phyloP scores from a whole-genome alignment of 768 basidiomycete species.

The Hericium rajendrae region DNA sequence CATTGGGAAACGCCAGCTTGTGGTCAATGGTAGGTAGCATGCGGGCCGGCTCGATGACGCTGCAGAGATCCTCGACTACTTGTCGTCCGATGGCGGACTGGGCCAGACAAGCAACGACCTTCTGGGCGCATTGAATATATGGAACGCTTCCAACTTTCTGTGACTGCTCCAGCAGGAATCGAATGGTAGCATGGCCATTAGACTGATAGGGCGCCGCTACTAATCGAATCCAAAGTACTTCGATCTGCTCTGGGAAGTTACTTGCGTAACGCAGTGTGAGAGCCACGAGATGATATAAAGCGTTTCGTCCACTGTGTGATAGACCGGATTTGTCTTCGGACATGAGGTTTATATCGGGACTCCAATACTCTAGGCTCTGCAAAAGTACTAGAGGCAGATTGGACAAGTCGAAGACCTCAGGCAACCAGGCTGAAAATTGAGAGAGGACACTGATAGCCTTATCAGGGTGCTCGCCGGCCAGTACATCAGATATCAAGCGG shows the following conservation, averaged over 20 bases:
- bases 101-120: slow-evolving; percentile 77
- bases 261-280: slow-evolving; percentile 69
- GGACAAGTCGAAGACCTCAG: slow-evolving; percentile 45
- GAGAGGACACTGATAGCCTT: slow-evolving; percentile 56
- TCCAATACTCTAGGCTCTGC: slow-evolving; percentile 79
- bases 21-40: slow-evolving; percentile 76
- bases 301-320: slow-evolving; percentile 49
- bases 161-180: slow-evolving; percentile 82
- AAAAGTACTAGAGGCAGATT: slow-evolving; percentile 52
- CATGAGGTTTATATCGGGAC: slow-evolving; percentile 64
- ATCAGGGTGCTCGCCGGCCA: slow-evolving; percentile 68
- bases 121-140: slow-evolving; percentile 72
- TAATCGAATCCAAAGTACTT: slow-evolving; percentile 68
- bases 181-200: slow-evolving; percentile 71
- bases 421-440: slow-evolving; percentile 67
- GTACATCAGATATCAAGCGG: slow-evolving; percentile 62
- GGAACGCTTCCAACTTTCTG: slow-evolving; percentile 71
- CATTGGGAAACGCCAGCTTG: slow-evolving; percentile 49
- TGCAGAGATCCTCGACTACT: slow-evolving; percentile 78
- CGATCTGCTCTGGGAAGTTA: slow-evolving; percentile 70
- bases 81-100: slow-evolving; percentile 63
- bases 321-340: slow-evolving; percentile 45
- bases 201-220: slow-evolving; percentile 61
- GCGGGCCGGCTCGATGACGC: slow-evolving; percentile 71
- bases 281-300: slow-evolving; percentile 75